Evolutionary conservation across 176 grass and related monocot genomes (phyloP).

Genomic region (Zea mays): Zm-B73-REFERENCE-NAM-5.0 NC_050105.1:140163001-140163500

Average conservation of each 20-base stretch:
- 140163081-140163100: too few relatives aligned
- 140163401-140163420: neutral
- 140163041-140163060: too few relatives aligned
- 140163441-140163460: neutral
- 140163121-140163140: too few relatives aligned
- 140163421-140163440: too few relatives aligned
- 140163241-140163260: neutral
- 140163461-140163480: neutral
- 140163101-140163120: too few relatives aligned
- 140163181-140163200: neutral
- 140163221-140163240: neutral
- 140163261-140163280: conserved; percentile 17
- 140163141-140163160: too few relatives aligned
- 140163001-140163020: too few relatives aligned
- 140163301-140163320: neutral
- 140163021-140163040: too few relatives aligned
- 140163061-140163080: too few relatives aligned
- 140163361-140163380: too few relatives aligned
- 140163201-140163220: neutral
- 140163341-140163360: too few relatives aligned
- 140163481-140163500: neutral
- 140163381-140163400: neutral
- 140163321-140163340: neutral
- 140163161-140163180: too few relatives aligned
- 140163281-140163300: conserved; percentile 24